Evolutionary conservation across 257 asterid species (phyloP).

Genomic region (Eustoma russellianum): DNA sequence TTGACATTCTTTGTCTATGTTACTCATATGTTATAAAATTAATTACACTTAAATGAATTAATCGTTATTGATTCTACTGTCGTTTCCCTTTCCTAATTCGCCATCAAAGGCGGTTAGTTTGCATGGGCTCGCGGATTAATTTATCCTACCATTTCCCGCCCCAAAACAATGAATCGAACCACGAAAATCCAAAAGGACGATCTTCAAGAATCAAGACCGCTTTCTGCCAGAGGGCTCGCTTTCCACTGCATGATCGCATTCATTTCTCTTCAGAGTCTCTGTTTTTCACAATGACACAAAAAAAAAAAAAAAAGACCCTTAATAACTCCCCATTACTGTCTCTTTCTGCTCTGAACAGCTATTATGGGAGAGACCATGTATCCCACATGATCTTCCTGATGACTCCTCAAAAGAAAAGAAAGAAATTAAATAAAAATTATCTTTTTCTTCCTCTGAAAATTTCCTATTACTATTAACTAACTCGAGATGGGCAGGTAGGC

Average conservation of each 20-base stretch:
- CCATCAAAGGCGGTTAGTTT: too few species aligned
- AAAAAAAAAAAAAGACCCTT: background rate
- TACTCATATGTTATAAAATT: background rate
- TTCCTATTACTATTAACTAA: background rate
- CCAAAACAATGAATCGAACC: background rate
- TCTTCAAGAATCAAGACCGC: conserved; percentile 11
- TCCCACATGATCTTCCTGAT: conserved; percentile 26
- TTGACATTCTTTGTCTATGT: background rate
- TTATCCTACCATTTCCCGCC: too few species aligned
- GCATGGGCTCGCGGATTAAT: too few species aligned
- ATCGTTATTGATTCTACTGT: background rate
- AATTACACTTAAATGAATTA: background rate
- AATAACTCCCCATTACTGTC: conserved; percentile 22
- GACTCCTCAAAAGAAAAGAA: conserved; percentile 9
- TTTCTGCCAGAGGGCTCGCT: conserved; percentile 25
- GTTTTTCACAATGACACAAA: conserved; percentile 15
- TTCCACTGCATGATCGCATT: conserved; percentile 33
- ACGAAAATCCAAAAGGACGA: conserved; percentile 7
- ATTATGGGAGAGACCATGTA: conserved; percentile 11
- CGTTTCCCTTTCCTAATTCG: background rate
- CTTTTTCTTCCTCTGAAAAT: too few species aligned
- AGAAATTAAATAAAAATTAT: background rate
- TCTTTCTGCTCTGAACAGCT: conserved; percentile 2
- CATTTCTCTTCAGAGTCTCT: conserved; percentile 18
- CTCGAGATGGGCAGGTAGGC: conserved; percentile 26